A percentile compares a stretch with the other conserved stretches of the same genome.
These are phyloP conservation scores for Aspergillus novoparasiticus DNA, from an alignment of 2,329 filamentous ascomycete species.

Conservation along the genomic window DNA sequence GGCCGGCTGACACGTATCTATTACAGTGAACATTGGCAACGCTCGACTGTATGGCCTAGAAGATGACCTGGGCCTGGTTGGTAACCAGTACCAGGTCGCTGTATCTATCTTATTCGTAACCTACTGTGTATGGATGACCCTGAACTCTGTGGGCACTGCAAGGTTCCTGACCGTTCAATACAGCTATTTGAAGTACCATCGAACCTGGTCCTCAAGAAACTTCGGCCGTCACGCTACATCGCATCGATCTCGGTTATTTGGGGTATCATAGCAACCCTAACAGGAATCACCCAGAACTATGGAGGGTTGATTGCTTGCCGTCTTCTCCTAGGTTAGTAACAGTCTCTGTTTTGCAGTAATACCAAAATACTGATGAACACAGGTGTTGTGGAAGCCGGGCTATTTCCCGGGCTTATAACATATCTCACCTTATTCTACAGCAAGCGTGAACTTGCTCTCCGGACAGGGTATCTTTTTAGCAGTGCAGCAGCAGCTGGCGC, in stretches of 20 bases:
- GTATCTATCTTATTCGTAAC: conserved; percentile 71
- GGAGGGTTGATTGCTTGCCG: conserved; percentile 68
- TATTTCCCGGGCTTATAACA: conserved; percentile 68
- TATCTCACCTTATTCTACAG: conserved; percentile 79
- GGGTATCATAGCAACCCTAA: conserved; percentile 50
- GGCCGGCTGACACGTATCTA: not conserved
- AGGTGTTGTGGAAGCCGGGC: conserved; percentile 68
- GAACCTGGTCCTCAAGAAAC: conserved; percentile 65
- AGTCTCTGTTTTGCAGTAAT: too few relatives aligned
- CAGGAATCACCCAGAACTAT: conserved; percentile 68
- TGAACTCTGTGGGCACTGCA: too few relatives aligned
- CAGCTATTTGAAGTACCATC: conserved; percentile 64
- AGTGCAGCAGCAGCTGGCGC: conserved; percentile 70
- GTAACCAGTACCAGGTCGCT: conserved; percentile 70
- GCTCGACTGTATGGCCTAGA: conserved; percentile 67
- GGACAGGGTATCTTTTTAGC: conserved; percentile 71
- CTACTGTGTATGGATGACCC: conserved; percentile 49
- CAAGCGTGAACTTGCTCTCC: conserved; percentile 69
- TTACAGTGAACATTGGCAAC: conserved; percentile 70
- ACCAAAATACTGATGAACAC: conserved; percentile 1
- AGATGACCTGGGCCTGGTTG: conserved; percentile 60
- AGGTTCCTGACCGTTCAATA: conserved; percentile 12
- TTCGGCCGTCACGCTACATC: conserved; percentile 63
- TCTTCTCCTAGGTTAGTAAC: conserved; percentile 55
- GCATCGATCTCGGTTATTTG: conserved; percentile 63